These are phyloP conservation scores for Fagopyrum esculentum DNA, from an alignment of 148 eudicot species.

Conservation along the genomic window DNA sequence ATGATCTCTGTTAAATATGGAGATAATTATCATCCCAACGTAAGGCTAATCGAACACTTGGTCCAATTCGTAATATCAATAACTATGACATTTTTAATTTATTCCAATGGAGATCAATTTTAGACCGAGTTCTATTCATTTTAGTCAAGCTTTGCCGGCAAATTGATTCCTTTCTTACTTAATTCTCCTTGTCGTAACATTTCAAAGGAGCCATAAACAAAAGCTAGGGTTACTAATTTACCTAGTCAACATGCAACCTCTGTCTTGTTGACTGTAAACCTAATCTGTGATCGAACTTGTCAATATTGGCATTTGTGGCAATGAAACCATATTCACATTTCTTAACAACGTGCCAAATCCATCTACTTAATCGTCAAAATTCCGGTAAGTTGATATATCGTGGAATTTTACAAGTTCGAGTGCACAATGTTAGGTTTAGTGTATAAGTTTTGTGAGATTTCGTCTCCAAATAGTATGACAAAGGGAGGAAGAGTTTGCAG, in stretches of 20 bases:
- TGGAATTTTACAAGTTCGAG: too few relatives aligned
- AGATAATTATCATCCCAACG: too few relatives aligned
- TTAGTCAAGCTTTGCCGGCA: not conserved
- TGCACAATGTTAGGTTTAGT: too few relatives aligned
- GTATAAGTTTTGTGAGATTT: too few relatives aligned
- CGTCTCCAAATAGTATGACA: too few relatives aligned
- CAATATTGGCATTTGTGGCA: not conserved
- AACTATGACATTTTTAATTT: not conserved
- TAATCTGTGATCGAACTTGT: not conserved
- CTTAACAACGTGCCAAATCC: not conserved
- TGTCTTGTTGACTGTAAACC: not conserved
- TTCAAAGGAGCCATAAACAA: not conserved
- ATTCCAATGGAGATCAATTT: conserved; percentile 1
- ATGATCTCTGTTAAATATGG: too few relatives aligned
- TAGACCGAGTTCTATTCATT: not conserved
- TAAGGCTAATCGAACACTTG: not conserved
- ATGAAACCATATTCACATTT: conserved; percentile 2
- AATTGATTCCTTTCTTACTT: conserved; percentile 5
- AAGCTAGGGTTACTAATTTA: not conserved
- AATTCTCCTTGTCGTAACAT: not conserved
- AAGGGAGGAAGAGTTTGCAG: too few relatives aligned
- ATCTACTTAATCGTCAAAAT: not conserved
- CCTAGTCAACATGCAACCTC: conserved; percentile 9
- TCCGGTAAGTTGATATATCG: too few relatives aligned
- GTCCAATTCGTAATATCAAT: not conserved